Percentiles rank a stretch among this genome's conserved stretches.
phyloP scores from a whole-genome alignment of 2,329 filamentous ascomycete species.

The Diplodia intermedia region DNA sequence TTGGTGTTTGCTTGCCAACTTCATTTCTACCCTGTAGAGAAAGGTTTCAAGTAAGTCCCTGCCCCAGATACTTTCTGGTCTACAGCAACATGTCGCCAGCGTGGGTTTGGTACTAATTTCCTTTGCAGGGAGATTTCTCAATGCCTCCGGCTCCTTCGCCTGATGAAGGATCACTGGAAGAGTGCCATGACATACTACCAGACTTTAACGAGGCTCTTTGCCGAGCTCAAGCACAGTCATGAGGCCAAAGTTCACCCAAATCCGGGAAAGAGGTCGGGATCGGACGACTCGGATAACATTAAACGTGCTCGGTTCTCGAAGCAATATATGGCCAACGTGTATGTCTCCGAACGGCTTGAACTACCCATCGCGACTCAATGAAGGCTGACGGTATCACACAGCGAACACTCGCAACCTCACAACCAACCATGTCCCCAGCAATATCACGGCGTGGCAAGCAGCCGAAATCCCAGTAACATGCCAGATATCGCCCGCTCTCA shows the following conservation, averaged over 20 bases:
- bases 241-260: constrained; percentile 1
- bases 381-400: constrained; percentile 1
- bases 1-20: constrained; percentile 30
- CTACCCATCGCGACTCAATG: background rate
- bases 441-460: background rate
- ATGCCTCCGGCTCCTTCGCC: constrained; percentile 17
- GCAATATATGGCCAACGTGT: background rate
- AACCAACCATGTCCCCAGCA: background rate
- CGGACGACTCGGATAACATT: background rate
- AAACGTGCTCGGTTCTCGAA: constrained; percentile 5
- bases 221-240: constrained; percentile 15
- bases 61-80: too few species aligned
- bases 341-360: background rate
- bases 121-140: constrained; percentile 9
- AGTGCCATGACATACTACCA: constrained; percentile 30
- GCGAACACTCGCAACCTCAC: background rate
- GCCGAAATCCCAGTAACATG: background rate
- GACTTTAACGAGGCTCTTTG: constrained; percentile 19
- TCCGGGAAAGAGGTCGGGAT: constrained; percentile 4
- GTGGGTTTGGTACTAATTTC: background rate
- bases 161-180: constrained; percentile 32
- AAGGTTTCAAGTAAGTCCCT: constrained; percentile 18
- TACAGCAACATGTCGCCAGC: background rate
- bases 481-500: background rate
- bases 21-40: constrained; percentile 19